A percentile compares a stretch with the other conserved stretches of the same genome.
Conservation (phyloP, 352 stramenopile species). For the Globisporangium iwayamae region DNA sequence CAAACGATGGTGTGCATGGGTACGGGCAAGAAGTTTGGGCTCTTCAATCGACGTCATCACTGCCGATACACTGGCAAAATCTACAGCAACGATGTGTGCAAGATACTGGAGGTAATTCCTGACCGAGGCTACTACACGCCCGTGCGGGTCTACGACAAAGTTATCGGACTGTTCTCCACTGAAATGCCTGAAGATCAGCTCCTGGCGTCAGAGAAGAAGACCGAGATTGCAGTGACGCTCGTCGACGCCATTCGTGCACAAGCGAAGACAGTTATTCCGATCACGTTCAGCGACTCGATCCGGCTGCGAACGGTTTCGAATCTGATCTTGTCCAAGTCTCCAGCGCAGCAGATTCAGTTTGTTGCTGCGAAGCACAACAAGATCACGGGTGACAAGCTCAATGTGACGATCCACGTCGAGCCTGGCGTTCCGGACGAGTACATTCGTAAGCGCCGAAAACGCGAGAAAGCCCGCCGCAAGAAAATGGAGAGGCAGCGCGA, state of each 20-base stretch:
- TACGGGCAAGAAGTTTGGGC: constrained; percentile 83
- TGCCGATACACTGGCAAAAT: constrained; percentile 85
- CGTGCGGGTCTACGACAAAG: constrained; percentile 72
- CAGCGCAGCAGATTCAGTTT: constrained; percentile 67
- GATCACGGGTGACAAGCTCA: constrained; percentile 43
- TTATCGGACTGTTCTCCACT: constrained; percentile 79
- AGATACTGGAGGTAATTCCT: constrained; percentile 72
- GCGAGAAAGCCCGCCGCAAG: constrained; percentile 77
- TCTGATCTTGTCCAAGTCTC: constrained; percentile 47
- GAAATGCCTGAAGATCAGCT: constrained; percentile 83
- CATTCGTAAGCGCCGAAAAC: constrained; percentile 82
- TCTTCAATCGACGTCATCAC: constrained; percentile 87
- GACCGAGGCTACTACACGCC: constrained; percentile 79
- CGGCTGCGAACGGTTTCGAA: constrained; percentile 48
- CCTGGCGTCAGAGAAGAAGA: constrained; percentile 82
- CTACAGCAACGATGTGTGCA: constrained; percentile 83
- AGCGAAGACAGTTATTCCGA: constrained; percentile 49
- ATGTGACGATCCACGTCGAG: constrained; percentile 53
- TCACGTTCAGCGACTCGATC: constrained; percentile 69
- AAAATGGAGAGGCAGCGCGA: constrained; percentile 67
- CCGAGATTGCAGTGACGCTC: constrained; percentile 81
- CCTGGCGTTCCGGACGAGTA: constrained; percentile 78
- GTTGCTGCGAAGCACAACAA: constrained; percentile 32
- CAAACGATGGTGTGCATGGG: constrained; percentile 79
- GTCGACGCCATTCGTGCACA: constrained; percentile 68